A percentile compares a stretch with the other conserved stretches of the same genome.
These are phyloP conservation scores for Mycena kentingensis DNA, from an alignment of 768 basidiomycete species.

Conservation along the genomic window DNA sequence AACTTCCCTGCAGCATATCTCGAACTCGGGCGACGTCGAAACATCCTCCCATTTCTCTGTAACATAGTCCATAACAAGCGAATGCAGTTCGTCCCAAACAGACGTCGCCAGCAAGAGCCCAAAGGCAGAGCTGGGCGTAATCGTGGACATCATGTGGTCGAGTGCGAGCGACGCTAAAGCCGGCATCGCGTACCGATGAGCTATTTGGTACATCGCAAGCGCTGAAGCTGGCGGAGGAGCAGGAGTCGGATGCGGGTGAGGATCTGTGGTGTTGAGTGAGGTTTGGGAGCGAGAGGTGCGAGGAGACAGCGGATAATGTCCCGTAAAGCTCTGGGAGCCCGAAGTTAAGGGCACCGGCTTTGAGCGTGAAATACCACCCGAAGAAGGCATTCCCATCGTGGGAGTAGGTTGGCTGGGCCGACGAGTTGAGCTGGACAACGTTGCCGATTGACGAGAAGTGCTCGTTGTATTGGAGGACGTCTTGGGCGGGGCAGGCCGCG, in stretches of 20 bases:
- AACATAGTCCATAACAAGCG: constrained; percentile 71
- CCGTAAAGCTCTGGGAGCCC: constrained; percentile 34
- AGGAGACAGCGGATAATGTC: constrained; percentile 53
- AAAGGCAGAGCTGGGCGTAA: constrained; percentile 68
- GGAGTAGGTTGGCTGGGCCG: constrained; percentile 13
- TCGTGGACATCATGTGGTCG: constrained; percentile 71
- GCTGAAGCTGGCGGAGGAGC: constrained; percentile 69
- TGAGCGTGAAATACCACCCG: constrained; percentile 29
- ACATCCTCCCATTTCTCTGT: constrained; percentile 79
- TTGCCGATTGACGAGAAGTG: constrained; percentile 25
- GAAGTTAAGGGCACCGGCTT: constrained; percentile 47
- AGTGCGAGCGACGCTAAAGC: constrained; percentile 65
- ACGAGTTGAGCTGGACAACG: constrained; percentile 25
- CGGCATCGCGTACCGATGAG: constrained; percentile 73
- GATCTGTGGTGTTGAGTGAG: constrained; percentile 49
- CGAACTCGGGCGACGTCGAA: constrained; percentile 62
- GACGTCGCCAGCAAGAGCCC: constrained; percentile 68
- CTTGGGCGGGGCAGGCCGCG: constrained; percentile 27
- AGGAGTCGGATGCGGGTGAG: constrained; percentile 70
- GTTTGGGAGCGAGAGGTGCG: constrained; percentile 43
- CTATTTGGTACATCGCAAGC: constrained; percentile 72
- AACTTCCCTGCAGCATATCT: constrained; percentile 69
- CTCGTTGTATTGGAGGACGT: constrained; percentile 25
- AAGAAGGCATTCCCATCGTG: constrained; percentile 4
- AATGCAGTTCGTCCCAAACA: constrained; percentile 64